phyloP scores from a whole-genome alignment of 1,284 basidiomycete genomes.

The Cutaneotrichosporon sp. region DNA sequence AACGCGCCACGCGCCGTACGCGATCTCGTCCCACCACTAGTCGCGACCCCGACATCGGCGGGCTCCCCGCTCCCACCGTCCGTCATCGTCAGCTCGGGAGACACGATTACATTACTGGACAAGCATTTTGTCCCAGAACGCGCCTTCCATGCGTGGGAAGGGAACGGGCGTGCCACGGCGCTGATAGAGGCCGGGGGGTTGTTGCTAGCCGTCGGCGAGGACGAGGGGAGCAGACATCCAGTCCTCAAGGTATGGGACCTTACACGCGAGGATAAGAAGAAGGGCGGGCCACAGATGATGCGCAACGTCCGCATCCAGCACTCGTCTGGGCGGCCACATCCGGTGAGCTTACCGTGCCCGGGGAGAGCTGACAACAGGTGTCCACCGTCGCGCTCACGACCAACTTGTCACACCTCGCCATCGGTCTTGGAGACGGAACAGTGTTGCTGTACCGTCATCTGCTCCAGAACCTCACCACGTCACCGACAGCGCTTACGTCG shows the following conservation, averaged over 20 bases:
- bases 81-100: constrained; percentile 36
- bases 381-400: constrained; percentile 74
- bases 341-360: constrained; percentile 52
- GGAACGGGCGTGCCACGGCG: constrained; percentile 45
- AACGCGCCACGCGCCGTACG: constrained; percentile 68
- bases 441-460: constrained; percentile 86
- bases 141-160: constrained; percentile 71
- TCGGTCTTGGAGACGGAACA: constrained; percentile 90
- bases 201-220: constrained; percentile 80
- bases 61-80: constrained; percentile 34
- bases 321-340: constrained; percentile 65
- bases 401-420: constrained; percentile 76
- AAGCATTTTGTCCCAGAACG: constrained; percentile 65
- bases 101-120: constrained; percentile 52
- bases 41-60: constrained; percentile 33
- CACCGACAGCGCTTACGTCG: constrained; percentile 55
- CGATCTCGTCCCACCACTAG: constrained; percentile 30
- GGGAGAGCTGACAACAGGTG: constrained; percentile 53
- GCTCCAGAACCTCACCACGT: constrained; percentile 72
- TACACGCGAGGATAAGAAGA: constrained; percentile 66
- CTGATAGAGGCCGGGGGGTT: constrained; percentile 69
- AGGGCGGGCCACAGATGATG: constrained; percentile 60
- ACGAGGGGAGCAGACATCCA: constrained; percentile 65
- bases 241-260: constrained; percentile 87
- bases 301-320: constrained; percentile 73